A percentile compares a stretch with the other conserved stretches of the same genome.
Conservation (phyloP, 2,329 filamentous ascomycete species). For the Trichoderma afroharzianum region DNA sequence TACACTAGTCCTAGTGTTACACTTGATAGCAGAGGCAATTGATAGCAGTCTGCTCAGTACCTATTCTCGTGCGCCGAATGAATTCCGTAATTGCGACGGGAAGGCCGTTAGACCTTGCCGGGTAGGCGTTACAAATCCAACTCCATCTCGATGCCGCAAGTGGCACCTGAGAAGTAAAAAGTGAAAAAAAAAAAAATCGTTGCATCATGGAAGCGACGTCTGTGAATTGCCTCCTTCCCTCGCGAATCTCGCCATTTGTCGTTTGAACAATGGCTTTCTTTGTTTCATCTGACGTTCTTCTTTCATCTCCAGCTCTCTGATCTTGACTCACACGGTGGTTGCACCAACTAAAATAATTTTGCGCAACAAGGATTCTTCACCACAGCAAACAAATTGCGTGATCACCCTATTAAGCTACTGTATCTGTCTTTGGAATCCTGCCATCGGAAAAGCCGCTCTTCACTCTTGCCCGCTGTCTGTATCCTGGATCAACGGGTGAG, state of each 20-base stretch:
- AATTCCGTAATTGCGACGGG: not conserved
- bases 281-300: not conserved
- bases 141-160: not conserved
- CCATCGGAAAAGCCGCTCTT: not conserved
- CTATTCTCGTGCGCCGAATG: not conserved
- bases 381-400: conserved; percentile 9
- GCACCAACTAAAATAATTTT: not conserved
- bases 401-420: not conserved
- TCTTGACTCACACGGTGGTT: not conserved
- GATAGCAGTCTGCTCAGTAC: not conserved
- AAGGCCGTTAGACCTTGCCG: not conserved
- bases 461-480: not conserved
- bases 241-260: not conserved
- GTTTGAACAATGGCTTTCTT: not conserved
- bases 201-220: not conserved
- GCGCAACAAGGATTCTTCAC: not conserved
- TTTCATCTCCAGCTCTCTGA: not conserved
- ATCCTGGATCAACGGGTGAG: not conserved
- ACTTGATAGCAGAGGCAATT: not conserved
- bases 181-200: not conserved
- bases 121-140: not conserved
- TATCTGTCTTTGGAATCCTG: not conserved
- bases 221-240: not conserved
- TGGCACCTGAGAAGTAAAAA: not conserved
- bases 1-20: not conserved